A percentile compares a stretch with the other conserved stretches of the same genome.
phyloP scores from a whole-genome alignment of 108 stramenopile genomes.

The Cyclotella baltica region DNA sequence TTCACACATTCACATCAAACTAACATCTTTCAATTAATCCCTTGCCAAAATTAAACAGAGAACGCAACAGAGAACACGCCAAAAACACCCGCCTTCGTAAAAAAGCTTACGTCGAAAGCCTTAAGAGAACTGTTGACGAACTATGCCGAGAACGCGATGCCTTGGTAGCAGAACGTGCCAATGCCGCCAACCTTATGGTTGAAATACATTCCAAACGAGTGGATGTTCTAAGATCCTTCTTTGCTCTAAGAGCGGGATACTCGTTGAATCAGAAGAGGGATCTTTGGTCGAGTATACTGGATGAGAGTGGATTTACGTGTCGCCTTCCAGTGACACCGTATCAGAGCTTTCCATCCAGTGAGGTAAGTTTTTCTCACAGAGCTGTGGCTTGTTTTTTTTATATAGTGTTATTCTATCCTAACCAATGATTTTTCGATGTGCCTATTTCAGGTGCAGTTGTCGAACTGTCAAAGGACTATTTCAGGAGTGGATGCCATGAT shows the following conservation, averaged over 20 bases:
- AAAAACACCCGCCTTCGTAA: slow-evolving; percentile 96
- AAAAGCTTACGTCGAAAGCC: slow-evolving; percentile 94
- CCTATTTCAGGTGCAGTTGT: too few relatives aligned
- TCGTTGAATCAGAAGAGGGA: slow-evolving; percentile 67
- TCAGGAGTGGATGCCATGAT: slow-evolving; percentile 96
- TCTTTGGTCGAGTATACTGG: slow-evolving; percentile 87
- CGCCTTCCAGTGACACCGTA: slow-evolving; percentile 92
- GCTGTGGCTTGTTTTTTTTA: too few relatives aligned
- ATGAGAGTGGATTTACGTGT: slow-evolving; percentile 88
- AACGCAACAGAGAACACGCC: slow-evolving; percentile 97
- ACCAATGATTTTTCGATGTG: too few relatives aligned
- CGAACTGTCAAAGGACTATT: slow-evolving; percentile 90
- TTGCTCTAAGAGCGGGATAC: slow-evolving; percentile 76
- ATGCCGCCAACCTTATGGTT: slow-evolving; percentile 74
- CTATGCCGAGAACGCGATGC: slow-evolving; percentile 86
- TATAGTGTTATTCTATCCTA: too few relatives aligned
- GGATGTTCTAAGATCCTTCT: slow-evolving; percentile 86
- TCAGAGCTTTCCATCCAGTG: slow-evolving; percentile 92
- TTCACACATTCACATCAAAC: neutral
- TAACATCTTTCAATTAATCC: too few relatives aligned
- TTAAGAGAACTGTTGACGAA: slow-evolving; percentile 92
- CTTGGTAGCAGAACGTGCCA: slow-evolving; percentile 73
- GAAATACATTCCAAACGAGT: slow-evolving; percentile 87
- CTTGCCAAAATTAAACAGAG: slow-evolving; percentile 91
- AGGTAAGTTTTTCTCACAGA: too few relatives aligned